A percentile compares a stretch with the other conserved stretches of the same genome.
Conservation (phyloP, 1,284 basidiomycete genomes). For the Cryptococcus sp. region DNA sequence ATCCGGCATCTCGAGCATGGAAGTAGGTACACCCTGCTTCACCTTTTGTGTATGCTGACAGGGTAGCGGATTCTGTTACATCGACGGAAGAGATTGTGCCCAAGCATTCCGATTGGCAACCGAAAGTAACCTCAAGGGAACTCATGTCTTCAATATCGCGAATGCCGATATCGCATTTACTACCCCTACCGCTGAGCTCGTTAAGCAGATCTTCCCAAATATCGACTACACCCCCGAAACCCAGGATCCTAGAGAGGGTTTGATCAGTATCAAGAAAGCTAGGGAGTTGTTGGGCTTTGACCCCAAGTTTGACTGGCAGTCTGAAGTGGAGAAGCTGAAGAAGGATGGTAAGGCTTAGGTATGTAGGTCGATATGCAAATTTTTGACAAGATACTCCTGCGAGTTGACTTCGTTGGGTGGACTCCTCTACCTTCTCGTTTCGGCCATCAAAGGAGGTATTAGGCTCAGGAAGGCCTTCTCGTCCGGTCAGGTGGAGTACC, state of each 20-base stretch:
- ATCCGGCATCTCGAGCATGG: conserved; percentile 37
- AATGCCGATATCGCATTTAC: conserved; percentile 46
- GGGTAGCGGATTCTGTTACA: conserved; percentile 32
- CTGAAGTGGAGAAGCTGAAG: conserved; percentile 18
- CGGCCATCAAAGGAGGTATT: no score
- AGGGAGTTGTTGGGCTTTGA: conserved; percentile 43
- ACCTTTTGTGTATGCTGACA: background rate
- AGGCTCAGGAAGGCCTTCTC: no score
- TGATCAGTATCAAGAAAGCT: conserved; percentile 45
- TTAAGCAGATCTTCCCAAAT: conserved; percentile 42
- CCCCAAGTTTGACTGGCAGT: conserved; percentile 38
- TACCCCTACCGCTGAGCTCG: conserved; percentile 37
- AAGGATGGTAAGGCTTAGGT: conserved; percentile 1
- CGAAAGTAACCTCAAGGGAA: conserved; percentile 36
- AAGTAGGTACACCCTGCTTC: conserved; percentile 30
- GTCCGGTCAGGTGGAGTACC: no score
- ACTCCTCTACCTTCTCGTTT: no score
- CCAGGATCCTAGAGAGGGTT: conserved; percentile 24
- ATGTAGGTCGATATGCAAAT: background rate
- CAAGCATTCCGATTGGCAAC: conserved; percentile 44
- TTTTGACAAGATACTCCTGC: background rate
- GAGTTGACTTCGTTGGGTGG: no score
- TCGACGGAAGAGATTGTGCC: conserved; percentile 46
- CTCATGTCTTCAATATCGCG: conserved; percentile 47
- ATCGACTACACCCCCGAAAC: conserved; percentile 33